Evolutionary conservation across 1,284 basidiomycete species (phyloP).

Genomic region (Austroboletus rostrupii): DNA sequence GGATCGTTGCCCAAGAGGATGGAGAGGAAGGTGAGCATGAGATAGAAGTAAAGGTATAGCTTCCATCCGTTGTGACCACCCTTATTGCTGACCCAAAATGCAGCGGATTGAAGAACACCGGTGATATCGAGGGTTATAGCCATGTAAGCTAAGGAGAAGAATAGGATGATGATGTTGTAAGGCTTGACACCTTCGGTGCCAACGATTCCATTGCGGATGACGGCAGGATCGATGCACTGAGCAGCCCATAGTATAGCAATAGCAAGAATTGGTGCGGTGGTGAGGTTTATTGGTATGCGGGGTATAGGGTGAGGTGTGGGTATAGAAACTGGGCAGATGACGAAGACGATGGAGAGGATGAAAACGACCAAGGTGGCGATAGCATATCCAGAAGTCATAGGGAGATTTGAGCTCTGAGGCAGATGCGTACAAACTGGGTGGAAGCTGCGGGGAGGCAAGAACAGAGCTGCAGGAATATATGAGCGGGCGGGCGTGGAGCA

Average conservation of each 20-base stretch:
- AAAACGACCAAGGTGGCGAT: conserved; percentile 72
- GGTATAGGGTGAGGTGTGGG: conserved; percentile 37
- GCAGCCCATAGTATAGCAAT: conserved; percentile 78
- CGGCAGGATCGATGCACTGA: conserved; percentile 60
- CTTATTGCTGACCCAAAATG: conserved; percentile 81
- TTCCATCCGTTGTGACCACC: conserved; percentile 67
- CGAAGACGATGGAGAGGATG: conserved; percentile 67
- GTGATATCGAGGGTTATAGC: conserved; percentile 90
- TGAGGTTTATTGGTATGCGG: conserved; percentile 58
- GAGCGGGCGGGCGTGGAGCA: neutral
- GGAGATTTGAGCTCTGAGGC: neutral
- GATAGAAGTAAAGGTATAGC: conserved; percentile 77
- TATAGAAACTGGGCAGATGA: conserved; percentile 62
- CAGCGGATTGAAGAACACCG: conserved; percentile 82
- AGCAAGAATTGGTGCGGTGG: conserved; percentile 74
- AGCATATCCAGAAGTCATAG: conserved; percentile 45
- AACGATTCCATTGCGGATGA: conserved; percentile 71
- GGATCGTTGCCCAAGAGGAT: conserved; percentile 89
- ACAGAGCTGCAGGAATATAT: neutral
- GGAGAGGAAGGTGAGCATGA: conserved; percentile 77
- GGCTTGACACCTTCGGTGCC: conserved; percentile 79
- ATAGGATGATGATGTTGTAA: conserved; percentile 90
- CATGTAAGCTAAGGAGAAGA: conserved; percentile 92
- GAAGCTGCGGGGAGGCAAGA: neutral
- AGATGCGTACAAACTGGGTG: neutral